Evolutionary conservation across 768 basidiomycete species (phyloP), one percentile per base, ranked within the genome.

Genomic region (Macrolepiota fuliginosa): DNA sequence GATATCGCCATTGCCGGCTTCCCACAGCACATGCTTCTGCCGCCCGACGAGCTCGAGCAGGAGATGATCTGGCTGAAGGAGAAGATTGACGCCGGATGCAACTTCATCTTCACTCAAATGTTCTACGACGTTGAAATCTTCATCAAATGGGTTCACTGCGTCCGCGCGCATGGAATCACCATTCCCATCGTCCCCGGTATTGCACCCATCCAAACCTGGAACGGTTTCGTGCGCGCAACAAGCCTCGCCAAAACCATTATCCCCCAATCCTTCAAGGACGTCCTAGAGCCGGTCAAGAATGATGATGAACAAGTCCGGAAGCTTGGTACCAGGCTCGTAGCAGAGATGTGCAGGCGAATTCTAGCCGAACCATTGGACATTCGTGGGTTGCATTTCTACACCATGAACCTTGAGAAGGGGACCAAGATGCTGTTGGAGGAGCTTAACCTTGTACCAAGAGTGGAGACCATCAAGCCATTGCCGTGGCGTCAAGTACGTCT

Each of bases 61-160:
- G 96, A 98, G 74, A 88, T 97, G 76, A 74, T 81, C 62, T 96
- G 83, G 73, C 81, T 97, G 64, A 96, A 96, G 76, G 88, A 91
- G 65, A 98, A 98, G 75, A 77, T 96, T 62, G 94, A 96, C 65
- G 91, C 87, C 10, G 95, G 96, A 40, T 91, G 89, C 63, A 82
- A 87, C 71, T 92, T 96, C 77, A 97, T 98, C 74, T 97, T 98
- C 79, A 97, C 96, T 0, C 96, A 98, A 74, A 94, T 98, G 93
- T 98, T 98, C 78, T 97, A 96, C 76, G 96, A 97, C 68, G 88
- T 90, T 52, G 83, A 92, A 36, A 71, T 98, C 67, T 98, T 99
- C 77, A 87, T 97, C 69, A 80, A 81, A 54, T 99, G 97, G 97
- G 95, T 92, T 42, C 87, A 86, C 63, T 78, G 84, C 47, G 86